phyloP scores from a whole-genome alignment of 768 basidiomycete species.

The Symmetrospora coprosmae region DNA sequence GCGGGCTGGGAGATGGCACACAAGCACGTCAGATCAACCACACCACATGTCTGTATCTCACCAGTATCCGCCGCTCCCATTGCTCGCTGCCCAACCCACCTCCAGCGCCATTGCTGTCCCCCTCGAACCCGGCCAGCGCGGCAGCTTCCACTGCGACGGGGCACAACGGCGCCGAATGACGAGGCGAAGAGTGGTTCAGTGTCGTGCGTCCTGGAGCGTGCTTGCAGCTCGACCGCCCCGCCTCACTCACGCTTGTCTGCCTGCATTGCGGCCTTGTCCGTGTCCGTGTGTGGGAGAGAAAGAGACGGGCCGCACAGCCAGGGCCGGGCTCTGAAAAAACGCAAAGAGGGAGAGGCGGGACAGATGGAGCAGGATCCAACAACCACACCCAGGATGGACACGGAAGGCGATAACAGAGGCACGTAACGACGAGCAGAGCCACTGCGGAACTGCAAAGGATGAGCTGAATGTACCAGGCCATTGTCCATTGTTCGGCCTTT shows the following conservation, averaged over 20 bases:
- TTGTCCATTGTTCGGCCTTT: no score
- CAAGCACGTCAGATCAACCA: not conserved
- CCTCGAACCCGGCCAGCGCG: constrained; percentile 3
- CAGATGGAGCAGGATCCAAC: no score
- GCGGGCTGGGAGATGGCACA: not conserved
- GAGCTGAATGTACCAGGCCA: no score
- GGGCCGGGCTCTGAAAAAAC: no score
- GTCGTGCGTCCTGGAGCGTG: not conserved
- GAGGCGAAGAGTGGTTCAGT: not conserved
- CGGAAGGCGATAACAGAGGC: no score
- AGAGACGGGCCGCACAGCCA: no score
- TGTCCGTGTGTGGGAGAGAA: no score
- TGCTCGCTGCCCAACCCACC: not conserved
- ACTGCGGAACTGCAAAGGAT: no score
- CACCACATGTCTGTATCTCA: not conserved
- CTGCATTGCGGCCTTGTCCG: constrained; percentile 18
- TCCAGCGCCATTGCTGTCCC: constrained; percentile 8
- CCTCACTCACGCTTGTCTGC: constrained; percentile 15
- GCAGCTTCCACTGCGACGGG: not conserved
- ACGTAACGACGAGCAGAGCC: no score
- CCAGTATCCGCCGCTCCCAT: not conserved
- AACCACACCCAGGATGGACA: no score
- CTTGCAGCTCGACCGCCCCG: not conserved
- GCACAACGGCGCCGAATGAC: not conserved
- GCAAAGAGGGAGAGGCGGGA: no score